These are phyloP conservation scores for Dicorynia guianensis DNA, from an alignment of 306 rosid species.

Conservation along the genomic window DNA sequence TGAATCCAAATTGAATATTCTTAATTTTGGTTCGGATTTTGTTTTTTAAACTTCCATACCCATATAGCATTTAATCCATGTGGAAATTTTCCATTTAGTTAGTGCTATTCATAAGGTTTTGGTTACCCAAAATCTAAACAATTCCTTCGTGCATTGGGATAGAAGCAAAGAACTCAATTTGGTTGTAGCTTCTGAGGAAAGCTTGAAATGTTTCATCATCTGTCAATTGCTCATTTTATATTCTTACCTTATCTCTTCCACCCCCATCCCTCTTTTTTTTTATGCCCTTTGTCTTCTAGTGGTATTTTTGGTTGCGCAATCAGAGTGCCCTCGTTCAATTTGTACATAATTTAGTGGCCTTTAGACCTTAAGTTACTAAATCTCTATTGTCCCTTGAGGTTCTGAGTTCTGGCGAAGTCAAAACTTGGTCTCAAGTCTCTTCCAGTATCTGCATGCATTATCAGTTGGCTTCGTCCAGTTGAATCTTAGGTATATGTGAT, in stretches of 20 bases:
- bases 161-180: slow-evolving; percentile 22
- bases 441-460: not conserved
- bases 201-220: not conserved
- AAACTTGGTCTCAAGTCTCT: slow-evolving; percentile 33
- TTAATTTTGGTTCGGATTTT: slow-evolving; percentile 16
- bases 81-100: not conserved
- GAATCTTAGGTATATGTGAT: slow-evolving; percentile 22
- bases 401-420: slow-evolving; percentile 28
- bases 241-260: not conserved
- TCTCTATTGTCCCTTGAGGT: slow-evolving; percentile 18
- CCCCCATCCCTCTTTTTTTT: not conserved
- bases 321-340: too few species aligned
- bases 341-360: slow-evolving; percentile 11
- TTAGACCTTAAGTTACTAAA: slow-evolving; percentile 29
- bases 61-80: not conserved
- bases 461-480: slow-evolving; percentile 11
- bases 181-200: slow-evolving; percentile 20
- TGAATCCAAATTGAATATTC: slow-evolving; percentile 1
- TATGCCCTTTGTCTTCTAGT: not conserved
- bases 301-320: not conserved
- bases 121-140: not conserved
- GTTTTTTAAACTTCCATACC: not conserved
- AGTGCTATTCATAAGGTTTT: slow-evolving; percentile 11
- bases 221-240: not conserved
- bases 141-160: slow-evolving; percentile 15